phyloP scores from a whole-genome alignment of 2,329 filamentous ascomycete species.

The Aspergillus sojae region DNA sequence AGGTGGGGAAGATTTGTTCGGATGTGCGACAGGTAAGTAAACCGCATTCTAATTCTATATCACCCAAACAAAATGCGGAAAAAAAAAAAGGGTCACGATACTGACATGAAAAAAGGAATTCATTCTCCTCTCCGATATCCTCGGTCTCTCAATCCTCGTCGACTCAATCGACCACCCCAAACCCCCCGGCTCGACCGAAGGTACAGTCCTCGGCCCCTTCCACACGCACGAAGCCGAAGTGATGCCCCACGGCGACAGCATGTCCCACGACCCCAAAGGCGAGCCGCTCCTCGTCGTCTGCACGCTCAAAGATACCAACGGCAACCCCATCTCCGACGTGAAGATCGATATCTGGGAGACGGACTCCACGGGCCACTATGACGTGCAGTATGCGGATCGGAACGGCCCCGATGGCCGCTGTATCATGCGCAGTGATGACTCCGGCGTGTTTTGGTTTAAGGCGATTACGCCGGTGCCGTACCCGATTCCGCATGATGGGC shows the following conservation, averaged over 20 bases:
- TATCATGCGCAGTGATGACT: constrained; percentile 67
- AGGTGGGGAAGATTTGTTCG: constrained; percentile 71
- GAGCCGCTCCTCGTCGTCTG: constrained; percentile 74
- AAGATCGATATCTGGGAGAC: constrained; percentile 87
- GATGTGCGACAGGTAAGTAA: constrained; percentile 70
- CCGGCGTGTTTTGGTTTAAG: constrained; percentile 82
- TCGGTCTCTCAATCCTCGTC: constrained; percentile 77
- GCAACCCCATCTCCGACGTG: constrained; percentile 64
- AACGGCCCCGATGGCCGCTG: constrained; percentile 71
- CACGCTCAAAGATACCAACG: constrained; percentile 66
- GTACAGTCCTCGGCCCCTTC: constrained; percentile 80
- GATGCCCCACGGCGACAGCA: constrained; percentile 57
- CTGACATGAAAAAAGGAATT: constrained; percentile 57
- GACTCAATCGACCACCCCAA: constrained; percentile 85
- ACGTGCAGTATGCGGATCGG: constrained; percentile 72
- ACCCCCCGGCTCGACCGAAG: constrained; percentile 69
- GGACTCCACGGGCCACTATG: constrained; percentile 77
- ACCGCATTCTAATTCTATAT: not conserved
- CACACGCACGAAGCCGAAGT: constrained; percentile 75
- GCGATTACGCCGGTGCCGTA: constrained; percentile 84
- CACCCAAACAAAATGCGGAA: constrained; percentile 26
- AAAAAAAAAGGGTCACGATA: not conserved
- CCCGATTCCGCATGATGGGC: constrained; percentile 81
- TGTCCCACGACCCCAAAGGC: constrained; percentile 70
- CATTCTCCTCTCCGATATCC: constrained; percentile 78